These are phyloP conservation scores for Austroboletus eburneus DNA, from an alignment of 768 basidiomycete genomes.

Conservation along the genomic window DNA sequence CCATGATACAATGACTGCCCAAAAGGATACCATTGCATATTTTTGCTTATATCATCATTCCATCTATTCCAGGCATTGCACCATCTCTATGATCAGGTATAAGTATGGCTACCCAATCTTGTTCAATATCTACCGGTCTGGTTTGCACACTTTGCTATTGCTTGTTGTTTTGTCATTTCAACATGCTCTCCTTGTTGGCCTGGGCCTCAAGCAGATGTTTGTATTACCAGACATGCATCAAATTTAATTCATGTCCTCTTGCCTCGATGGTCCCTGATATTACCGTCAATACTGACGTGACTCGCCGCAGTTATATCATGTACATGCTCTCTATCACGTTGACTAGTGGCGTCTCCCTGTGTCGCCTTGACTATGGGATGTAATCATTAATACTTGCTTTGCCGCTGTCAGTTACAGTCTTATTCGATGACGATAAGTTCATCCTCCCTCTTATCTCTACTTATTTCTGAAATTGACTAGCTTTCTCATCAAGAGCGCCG, in stretches of 20 bases:
- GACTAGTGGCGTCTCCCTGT: background rate
- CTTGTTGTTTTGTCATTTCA: conserved; percentile 27
- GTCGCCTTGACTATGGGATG: background rate
- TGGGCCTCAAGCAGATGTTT: conserved; percentile 25
- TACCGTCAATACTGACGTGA: conserved; percentile 5
- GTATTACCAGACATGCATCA: conserved; percentile 32
- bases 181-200: conserved; percentile 23
- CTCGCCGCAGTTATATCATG: conserved; percentile 4
- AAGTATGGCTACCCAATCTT: conserved; percentile 22
- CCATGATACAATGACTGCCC: conserved; percentile 5
- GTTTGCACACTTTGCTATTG: conserved; percentile 24
- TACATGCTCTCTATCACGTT: background rate
- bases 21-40: conserved; percentile 29
- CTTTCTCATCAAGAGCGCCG: background rate
- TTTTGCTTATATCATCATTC: conserved; percentile 31
- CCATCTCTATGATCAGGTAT: conserved; percentile 24
- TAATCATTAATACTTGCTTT: background rate
- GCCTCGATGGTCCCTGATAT: conserved; percentile 1
- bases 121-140: conserved; percentile 24
- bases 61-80: conserved; percentile 32
- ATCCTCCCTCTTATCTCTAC: background rate
- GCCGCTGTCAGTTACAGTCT: too few relatives aligned
- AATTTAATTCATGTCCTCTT: conserved; percentile 26
- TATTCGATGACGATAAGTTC: background rate
- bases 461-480: background rate